A percentile compares a stretch with the other conserved stretches of the same genome.
phyloP scores from a whole-genome alignment of 2,329 filamentous ascomycete species.

The Trichophyton equinum region DNA sequence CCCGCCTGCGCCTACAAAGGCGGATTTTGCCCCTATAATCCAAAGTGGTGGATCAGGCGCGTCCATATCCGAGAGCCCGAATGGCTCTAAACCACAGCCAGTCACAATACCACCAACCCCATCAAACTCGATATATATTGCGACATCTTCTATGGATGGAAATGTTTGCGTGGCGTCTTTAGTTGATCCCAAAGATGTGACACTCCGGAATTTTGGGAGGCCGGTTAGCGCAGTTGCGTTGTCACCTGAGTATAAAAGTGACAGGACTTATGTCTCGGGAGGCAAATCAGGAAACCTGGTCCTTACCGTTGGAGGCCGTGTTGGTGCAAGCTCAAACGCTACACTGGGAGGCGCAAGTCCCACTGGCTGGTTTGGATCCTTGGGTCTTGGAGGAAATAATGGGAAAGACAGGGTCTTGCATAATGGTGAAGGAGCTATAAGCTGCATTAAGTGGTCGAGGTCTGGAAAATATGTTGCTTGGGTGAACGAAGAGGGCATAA shows the following conservation, averaged over 20 bases:
- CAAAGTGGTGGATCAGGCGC: neutral
- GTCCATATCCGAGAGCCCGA: constrained; percentile 17
- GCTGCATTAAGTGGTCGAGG: constrained; percentile 84
- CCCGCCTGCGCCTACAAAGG: constrained; percentile 39
- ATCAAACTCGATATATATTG: constrained; percentile 86
- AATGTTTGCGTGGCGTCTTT: constrained; percentile 87
- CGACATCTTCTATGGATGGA: constrained; percentile 86
- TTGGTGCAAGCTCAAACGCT: constrained; percentile 67
- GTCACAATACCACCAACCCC: constrained; percentile 53
- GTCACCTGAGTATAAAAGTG: constrained; percentile 88
- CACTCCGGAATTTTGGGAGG: constrained; percentile 81
- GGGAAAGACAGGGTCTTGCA: constrained; percentile 82
- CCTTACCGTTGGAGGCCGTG: constrained; percentile 66
- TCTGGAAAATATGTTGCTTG: constrained; percentile 87
- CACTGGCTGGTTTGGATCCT: constrained; percentile 79
- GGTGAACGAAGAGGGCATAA: constrained; percentile 94
- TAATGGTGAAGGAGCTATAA: constrained; percentile 82
- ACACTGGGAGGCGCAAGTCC: constrained; percentile 62
- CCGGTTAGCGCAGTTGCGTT: constrained; percentile 84
- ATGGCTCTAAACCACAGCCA: constrained; percentile 13
- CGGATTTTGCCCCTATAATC: constrained; percentile 1
- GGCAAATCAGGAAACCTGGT: constrained; percentile 80
- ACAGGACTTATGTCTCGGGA: constrained; percentile 80
- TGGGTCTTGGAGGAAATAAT: constrained; percentile 58
- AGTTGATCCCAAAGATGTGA: constrained; percentile 77